Percentiles rank a stretch among this genome's conserved stretches.
These are phyloP conservation scores for Diplocarpon mali DNA, from an alignment of 2,329 filamentous ascomycete genomes.

Conservation along the genomic window DNA sequence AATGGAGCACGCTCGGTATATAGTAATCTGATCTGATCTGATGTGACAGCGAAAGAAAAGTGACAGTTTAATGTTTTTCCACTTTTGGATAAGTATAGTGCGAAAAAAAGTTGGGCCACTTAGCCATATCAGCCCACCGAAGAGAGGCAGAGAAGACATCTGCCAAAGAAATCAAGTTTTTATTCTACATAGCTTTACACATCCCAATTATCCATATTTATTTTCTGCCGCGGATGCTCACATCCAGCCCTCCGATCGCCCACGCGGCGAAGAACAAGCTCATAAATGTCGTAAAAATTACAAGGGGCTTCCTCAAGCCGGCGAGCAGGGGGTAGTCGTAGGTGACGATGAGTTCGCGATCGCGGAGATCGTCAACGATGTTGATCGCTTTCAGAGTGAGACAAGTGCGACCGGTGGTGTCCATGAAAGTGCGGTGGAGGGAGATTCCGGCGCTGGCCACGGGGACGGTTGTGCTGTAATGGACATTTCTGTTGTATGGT, in stretches of 20 bases:
- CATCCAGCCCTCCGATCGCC: conserved; percentile 45
- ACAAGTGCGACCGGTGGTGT: conserved; percentile 79
- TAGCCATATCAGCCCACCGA: too few species aligned
- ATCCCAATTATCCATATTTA: background rate
- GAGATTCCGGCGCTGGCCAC: conserved; percentile 47
- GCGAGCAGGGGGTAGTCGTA: conserved; percentile 75
- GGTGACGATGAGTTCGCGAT: conserved; percentile 71
- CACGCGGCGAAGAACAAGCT: conserved; percentile 66
- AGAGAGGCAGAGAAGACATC: too few species aligned
- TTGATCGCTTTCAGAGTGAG: conserved; percentile 74
- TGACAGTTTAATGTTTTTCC: too few species aligned
- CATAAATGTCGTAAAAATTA: conserved; percentile 64
- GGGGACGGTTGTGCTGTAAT: conserved; percentile 65
- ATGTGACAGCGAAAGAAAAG: too few species aligned
- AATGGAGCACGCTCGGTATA: too few species aligned
- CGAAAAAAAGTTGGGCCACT: too few species aligned
- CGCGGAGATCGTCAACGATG: conserved; percentile 80
- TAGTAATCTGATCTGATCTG: too few species aligned
- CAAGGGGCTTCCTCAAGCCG: conserved; percentile 73
- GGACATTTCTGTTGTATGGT: conserved; percentile 53
- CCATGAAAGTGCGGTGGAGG: conserved; percentile 82
- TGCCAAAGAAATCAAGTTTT: too few species aligned
- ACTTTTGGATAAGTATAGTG: too few species aligned
- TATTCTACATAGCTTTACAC: too few species aligned
- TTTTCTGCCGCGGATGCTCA: conserved; percentile 22